These are phyloP conservation scores for Naganishia onofrii DNA, from an alignment of 768 basidiomycete genomes.

Conservation along the genomic window DNA sequence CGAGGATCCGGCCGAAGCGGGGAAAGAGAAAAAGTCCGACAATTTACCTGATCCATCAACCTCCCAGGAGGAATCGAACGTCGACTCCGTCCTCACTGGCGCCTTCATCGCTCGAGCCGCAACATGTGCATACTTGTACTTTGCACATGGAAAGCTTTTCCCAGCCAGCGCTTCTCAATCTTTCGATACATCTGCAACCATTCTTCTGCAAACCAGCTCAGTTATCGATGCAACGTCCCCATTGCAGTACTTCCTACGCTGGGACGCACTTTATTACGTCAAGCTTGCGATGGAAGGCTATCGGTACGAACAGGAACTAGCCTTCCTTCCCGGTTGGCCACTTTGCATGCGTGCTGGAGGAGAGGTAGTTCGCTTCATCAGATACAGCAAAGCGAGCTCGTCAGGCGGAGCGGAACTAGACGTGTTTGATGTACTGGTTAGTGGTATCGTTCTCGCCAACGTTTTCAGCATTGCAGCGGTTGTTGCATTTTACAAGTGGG, in stretches of 20 bases:
- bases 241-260: conserved; percentile 60
- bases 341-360: conserved; percentile 56
- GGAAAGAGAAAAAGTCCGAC: not conserved
- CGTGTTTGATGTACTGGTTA: conserved; percentile 35
- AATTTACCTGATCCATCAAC: not conserved
- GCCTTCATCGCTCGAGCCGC: conserved; percentile 12
- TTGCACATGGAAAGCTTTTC: conserved; percentile 3
- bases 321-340: conserved; percentile 75
- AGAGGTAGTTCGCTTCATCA: conserved; percentile 23
- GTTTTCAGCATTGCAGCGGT: conserved; percentile 38
- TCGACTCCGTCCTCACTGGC: not conserved
- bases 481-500: conserved; percentile 49
- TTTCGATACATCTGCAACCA: conserved; percentile 22
- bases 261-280: conserved; percentile 83
- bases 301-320: conserved; percentile 75
- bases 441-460: conserved; percentile 38
- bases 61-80: conserved; percentile 1
- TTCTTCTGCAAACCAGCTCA: conserved; percentile 10
- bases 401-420: conserved; percentile 9
- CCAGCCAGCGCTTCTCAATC: not conserved
- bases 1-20: conserved; percentile 25
- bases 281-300: conserved; percentile 64
- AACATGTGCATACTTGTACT: conserved; percentile 15
- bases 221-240: conserved; percentile 3
- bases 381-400: not conserved